Base-by-base conservation (phyloP, 768 basidiomycete species). In the Kwoniella pini region DNA sequence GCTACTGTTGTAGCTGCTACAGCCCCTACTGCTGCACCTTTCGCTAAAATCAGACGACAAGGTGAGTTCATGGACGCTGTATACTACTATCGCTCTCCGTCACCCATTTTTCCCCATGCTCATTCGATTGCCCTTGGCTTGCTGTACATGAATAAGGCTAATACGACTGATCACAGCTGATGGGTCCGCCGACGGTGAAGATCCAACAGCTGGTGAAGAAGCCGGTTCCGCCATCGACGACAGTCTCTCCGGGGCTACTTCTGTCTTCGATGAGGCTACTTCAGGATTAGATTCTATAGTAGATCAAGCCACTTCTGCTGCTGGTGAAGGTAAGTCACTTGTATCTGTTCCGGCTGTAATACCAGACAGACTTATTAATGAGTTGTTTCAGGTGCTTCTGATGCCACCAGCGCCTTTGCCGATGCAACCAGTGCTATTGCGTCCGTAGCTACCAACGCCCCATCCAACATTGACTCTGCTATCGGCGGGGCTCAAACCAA, bases 161-260 rank as follows among this genome's bases (percentile, higher is more conserved):
- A n/a, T n/a, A n/a, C 17, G 24, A 3, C 21, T 27, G 26, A 22
- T 46, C 24, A 22, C 44, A 42, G 40, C 7, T 42, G 40, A 19
- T 19, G 40, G 40, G 11, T 42, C 44, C 19, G 40, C 40, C 11
- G 40, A 43, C 6, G 40, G 40, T n/a, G 48, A 50, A 26, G 48
- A 31, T 11, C 27, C 24, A 5, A 17, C 48, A 15, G 17, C 49
- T 33, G 48, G 63, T 46, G 53, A 51, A 27, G 4, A 60, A 26
- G 65, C 51, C 28, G 57, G 46, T 38, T 43, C 56, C 22, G 53
- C 49, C 19, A 24, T 62, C 33, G 42, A 61, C 42, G 65, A 24
- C 33, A 57, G 54, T 7, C 30, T 57, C 48, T 30, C 28, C 22
- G 65, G 61, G 13, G 64, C 64, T 22, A 54, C 40, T 6, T 50